Evolutionary conservation across 352 stramenopile genomes (phyloP).

Genomic region (Pythium diclinum): DNA sequence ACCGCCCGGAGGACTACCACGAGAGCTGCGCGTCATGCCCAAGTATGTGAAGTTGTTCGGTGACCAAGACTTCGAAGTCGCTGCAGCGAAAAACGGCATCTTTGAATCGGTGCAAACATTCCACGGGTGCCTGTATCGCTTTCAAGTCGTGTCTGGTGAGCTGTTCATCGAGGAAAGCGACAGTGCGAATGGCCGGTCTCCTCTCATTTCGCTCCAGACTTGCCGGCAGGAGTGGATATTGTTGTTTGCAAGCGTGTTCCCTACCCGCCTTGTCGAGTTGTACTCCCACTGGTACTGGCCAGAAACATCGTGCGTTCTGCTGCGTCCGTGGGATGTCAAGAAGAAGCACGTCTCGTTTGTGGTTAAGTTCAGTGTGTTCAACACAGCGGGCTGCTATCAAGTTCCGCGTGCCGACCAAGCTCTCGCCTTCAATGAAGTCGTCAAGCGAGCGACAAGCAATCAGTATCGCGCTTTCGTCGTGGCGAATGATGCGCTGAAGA

Average conservation of each 20-base stretch:
- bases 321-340: conserved; percentile 24
- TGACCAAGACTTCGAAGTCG: conserved; percentile 29
- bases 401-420: conserved; percentile 11
- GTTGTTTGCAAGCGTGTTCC: conserved; percentile 23
- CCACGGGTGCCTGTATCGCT: conserved; percentile 7
- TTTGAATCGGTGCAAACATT: conserved; percentile 13
- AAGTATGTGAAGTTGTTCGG: conserved; percentile 21
- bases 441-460: not conserved
- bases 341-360: conserved; percentile 29
- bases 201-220: conserved; percentile 1
- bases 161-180: conserved; percentile 10
- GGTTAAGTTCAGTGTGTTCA: conserved; percentile 20
- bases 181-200: not conserved
- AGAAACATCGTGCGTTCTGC: conserved; percentile 36
- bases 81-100: conserved; percentile 1
- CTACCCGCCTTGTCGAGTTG: conserved; percentile 30
- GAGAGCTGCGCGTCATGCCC: not conserved
- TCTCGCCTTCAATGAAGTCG: not conserved
- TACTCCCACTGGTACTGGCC: conserved; percentile 59
- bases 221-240: conserved; percentile 28
- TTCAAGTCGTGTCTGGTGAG: not conserved
- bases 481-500: not conserved
- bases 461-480: conserved; percentile 16
- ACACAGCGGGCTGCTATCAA: conserved; percentile 14
- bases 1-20: conserved; percentile 18